These are phyloP conservation scores for Solanum infundibuliforme DNA, from an alignment of 257 asterid species.

Conservation along the genomic window DNA sequence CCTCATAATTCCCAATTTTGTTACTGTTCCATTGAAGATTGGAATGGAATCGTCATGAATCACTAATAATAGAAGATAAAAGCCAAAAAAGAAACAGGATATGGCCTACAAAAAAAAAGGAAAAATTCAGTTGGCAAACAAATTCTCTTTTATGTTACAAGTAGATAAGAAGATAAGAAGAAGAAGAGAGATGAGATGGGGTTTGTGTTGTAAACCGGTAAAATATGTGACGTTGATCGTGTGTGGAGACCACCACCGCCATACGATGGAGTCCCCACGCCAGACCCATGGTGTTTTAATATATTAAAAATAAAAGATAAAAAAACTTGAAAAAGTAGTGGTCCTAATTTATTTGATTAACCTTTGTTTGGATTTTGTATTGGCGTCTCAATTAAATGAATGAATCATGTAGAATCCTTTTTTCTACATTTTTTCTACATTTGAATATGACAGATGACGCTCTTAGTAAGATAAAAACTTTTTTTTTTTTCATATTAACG, in stretches of 20 bases:
- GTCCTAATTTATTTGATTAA: too few relatives aligned
- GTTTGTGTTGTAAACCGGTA: conserved; percentile 11
- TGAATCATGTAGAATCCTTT: too few relatives aligned
- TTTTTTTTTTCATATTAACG: accelerated
- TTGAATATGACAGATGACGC: too few relatives aligned
- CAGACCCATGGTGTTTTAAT: background rate
- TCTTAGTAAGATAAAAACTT: too few relatives aligned
- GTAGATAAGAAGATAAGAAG: background rate
- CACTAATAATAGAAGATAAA: background rate
- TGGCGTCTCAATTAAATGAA: accelerated
- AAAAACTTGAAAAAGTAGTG: background rate
- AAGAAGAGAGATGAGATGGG: conserved; percentile 11
- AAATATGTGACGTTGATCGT: background rate
- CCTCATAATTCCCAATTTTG: background rate
- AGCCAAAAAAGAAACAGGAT: background rate
- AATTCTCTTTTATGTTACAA: background rate
- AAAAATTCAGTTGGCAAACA: conserved; percentile 1
- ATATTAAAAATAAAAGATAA: background rate
- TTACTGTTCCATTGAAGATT: conserved; percentile 10
- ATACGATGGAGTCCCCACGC: background rate
- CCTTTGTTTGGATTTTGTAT: too few relatives aligned
- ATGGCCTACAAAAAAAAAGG: conserved; percentile 16
- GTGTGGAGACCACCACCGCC: background rate
- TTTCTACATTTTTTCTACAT: too few relatives aligned
- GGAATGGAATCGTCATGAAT: background rate